Evolutionary conservation across 164 flowering plant genomes (phyloP).

Genomic region (Amborella trichopoda): DNA sequence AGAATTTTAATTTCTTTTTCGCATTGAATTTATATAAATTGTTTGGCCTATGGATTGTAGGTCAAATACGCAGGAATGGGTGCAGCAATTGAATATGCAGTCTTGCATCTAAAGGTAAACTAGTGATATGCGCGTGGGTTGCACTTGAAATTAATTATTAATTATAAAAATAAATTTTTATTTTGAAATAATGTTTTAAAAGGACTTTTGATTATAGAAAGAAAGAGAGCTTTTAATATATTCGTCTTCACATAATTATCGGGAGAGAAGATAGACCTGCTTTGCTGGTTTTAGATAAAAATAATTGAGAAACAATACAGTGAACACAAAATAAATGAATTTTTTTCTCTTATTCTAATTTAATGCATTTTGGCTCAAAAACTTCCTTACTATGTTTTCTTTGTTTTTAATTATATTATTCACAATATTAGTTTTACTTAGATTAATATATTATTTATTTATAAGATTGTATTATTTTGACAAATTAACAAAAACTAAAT

Average conservation of each 20-base stretch:
- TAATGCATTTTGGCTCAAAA: no score
- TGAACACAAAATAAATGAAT: no score
- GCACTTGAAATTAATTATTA: background rate
- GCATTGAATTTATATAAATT: no score
- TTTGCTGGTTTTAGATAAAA: background rate
- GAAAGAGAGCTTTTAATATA: background rate
- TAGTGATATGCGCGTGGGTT: background rate
- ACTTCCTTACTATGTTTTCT: no score
- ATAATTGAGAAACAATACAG: no score
- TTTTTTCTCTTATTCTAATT: no score
- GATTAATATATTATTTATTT: no score
- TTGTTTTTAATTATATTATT: no score
- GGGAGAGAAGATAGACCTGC: background rate
- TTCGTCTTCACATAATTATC: background rate
- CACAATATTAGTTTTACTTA: no score
- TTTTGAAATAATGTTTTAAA: background rate
- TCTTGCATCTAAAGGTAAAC: constrained; percentile 43
- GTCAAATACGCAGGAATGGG: constrained; percentile 40
- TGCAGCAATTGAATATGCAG: constrained; percentile 62
- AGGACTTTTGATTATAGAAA: background rate
- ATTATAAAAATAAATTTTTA: background rate
- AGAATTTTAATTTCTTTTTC: no score
- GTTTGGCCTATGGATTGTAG: background rate
- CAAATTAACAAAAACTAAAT: no score
- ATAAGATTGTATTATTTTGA: no score